Base-by-base conservation (phyloP, 2,329 filamentous ascomycete species). In the Cyanodermella asteris region DNA sequence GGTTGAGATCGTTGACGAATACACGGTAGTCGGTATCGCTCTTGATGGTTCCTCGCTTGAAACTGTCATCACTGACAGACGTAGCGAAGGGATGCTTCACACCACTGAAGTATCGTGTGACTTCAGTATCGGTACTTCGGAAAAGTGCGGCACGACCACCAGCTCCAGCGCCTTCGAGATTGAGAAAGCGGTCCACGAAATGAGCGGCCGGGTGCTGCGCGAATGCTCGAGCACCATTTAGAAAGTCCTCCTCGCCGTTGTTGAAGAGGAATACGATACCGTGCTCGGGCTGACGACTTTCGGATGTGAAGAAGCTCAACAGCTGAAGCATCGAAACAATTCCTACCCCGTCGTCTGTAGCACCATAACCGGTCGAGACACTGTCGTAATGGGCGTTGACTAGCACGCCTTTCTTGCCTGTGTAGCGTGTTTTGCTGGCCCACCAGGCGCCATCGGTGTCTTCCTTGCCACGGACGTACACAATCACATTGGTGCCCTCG, bases 351-450 rank as follows among this genome's bases (percentile, higher is more conserved):
- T 93, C 78, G 41, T 97, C 87, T 3, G 87, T 94, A 10, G 87
- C 82, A 23, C 87, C 87, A 37, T 71, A 91, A 1, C 80, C 82
- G 3, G 81, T 91, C 9, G 81, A 77, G 5, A 94, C 87, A 29
- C 75, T 82, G 49, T 91, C 87, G 42, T 87, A 91, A 44, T 94
- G 87, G 11, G 84, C 82, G 45, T 93, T 94, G 36, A 94, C 75
- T 22, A 97, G 60, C 11, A 91, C 80, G 16, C 81, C 78, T 11
- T 76, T 74, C 31, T 66, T 65, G 6, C 62, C 60, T 32, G 59
- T 57, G 13, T 57, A 56, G 31, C 51, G 48, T 33, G 53, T 53
- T 28, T 51, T 47, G 18, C 49, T 47, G 18, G 59, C 56, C 76
- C 74, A 91, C 74, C 77, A 91, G 21, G 66, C 58, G 6, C 70